Conservation (phyloP, 2,329 filamentous ascomycete species). For the Arthroderma sp. region DNA sequence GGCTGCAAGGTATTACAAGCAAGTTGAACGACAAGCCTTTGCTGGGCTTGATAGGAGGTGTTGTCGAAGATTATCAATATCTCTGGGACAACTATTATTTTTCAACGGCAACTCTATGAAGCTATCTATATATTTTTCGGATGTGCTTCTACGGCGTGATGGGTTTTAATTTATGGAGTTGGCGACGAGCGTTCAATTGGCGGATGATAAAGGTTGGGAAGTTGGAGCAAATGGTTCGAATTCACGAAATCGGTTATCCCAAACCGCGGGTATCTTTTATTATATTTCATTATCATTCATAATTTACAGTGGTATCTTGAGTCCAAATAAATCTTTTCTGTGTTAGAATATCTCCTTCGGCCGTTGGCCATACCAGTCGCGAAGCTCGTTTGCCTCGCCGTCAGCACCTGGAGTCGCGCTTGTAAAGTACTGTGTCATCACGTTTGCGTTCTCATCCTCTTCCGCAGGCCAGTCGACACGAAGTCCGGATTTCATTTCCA, state of each 20-base stretch:
- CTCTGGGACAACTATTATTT: conserved; percentile 99
- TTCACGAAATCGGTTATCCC: too few species aligned
- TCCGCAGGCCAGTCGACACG: conserved; percentile 74
- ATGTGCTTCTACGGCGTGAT: background rate
- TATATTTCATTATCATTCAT: background rate
- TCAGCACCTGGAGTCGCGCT: conserved; percentile 27
- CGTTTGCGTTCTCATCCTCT: conserved; percentile 53
- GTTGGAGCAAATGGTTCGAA: too few species aligned
- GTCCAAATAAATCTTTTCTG: background rate
- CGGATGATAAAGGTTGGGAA: background rate
- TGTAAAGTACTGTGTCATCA: conserved; percentile 62
- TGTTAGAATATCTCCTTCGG: conserved; percentile 58
- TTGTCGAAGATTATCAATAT: conserved; percentile 93
- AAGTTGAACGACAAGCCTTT: conserved; percentile 61
- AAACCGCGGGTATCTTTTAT: background rate
- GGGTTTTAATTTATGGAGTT: background rate
- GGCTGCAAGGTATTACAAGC: conserved; percentile 55
- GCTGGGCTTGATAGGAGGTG: conserved; percentile 66
- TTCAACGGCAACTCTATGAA: conserved; percentile 44
- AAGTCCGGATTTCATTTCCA: conserved; percentile 60
- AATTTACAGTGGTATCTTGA: background rate
- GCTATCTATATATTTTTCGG: background rate
- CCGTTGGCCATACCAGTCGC: conserved; percentile 63
- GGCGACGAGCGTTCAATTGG: background rate
- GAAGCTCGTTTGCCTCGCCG: conserved; percentile 54